Evolutionary conservation across 1,284 basidiomycete genomes (phyloP).

Genomic region (Leccinum pallidistipes): DNA sequence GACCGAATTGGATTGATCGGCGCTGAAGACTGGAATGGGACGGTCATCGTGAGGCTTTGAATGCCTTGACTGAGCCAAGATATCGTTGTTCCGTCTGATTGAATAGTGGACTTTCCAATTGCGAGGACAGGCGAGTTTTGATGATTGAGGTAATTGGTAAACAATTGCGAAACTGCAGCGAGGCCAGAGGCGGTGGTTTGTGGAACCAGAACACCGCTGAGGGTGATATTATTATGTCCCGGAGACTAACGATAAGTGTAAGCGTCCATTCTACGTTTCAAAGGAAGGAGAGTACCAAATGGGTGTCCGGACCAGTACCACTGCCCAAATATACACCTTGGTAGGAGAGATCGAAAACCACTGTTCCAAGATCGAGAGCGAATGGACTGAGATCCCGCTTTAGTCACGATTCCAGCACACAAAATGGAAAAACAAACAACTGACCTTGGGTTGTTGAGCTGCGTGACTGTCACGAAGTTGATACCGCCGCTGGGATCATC

Average conservation of each 20-base stretch:
- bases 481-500: constrained; percentile 72
- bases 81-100: constrained; percentile 53
- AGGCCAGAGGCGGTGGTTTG: constrained; percentile 54
- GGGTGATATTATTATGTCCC: constrained; percentile 61
- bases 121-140: constrained; percentile 61
- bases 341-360: constrained; percentile 67
- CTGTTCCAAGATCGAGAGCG: constrained; percentile 66
- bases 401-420: background rate
- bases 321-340: constrained; percentile 59
- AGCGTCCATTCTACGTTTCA: background rate
- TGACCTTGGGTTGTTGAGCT: constrained; percentile 64
- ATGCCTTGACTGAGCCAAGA: constrained; percentile 72
- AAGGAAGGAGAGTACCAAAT: constrained; percentile 43
- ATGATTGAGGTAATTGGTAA: constrained; percentile 75
- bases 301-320: constrained; percentile 52
- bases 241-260: constrained; percentile 39
- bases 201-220: constrained; percentile 59
- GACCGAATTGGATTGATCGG: constrained; percentile 68
- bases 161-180: constrained; percentile 57
- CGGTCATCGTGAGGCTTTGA: constrained; percentile 52
- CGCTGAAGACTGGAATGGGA: constrained; percentile 59
- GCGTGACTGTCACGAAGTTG: constrained; percentile 59
- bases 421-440: background rate
- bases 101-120: constrained; percentile 57
- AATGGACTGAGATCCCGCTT: constrained; percentile 53